Evolutionary conservation across 2,329 filamentous ascomycete species (phyloP), one percentile per base, ranked within the genome.

Genomic region (Alternaria conjuncta): DNA sequence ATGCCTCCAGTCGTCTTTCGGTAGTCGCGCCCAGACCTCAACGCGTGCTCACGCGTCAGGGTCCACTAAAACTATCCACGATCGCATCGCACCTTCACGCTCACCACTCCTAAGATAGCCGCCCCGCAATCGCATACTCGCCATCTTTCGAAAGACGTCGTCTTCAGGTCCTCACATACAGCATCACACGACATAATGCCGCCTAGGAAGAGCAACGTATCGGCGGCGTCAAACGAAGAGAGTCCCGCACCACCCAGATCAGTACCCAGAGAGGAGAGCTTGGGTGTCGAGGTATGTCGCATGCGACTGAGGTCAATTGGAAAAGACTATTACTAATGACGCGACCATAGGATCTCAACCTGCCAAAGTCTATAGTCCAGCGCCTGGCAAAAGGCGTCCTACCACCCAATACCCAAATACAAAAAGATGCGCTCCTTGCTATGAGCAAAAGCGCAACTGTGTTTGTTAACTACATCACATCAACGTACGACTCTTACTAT

Each of bases 391-490:
- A 95, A 82, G 90, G 91, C 44, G 91, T 93, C 6, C 83, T 96
- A 6, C 92, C 92, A 1, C 86, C 91, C 6, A 94, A 94, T 76
- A 94, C 92, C 6, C 91, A 93, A 80, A 92, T 95, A 53, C 92
- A 95, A 78, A 92, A 90, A 74, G 93, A 94, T 82, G 92, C 92
- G 45, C 87, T 94, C 58, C 81, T 93, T 55, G 92, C 92, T 10
- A 86, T 96, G 82, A 91, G 88, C 69, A 94, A 94, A 81, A 92
- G 91, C 79, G 90, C 92, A 8, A 94, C 91, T 1, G 89, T 96
- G 0, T 96, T 96, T 75, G 90, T 96, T 71, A 95, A 88, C 81
- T 92, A 94, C 78, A 83, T 96, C 30, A 90, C 91, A 47, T 86
- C 88, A 65, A 87, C 89, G 92, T 95, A 86, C 58, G 90, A 54